Conservation (phyloP, 208 protist species). For the Trypanosoma mega region DNA sequence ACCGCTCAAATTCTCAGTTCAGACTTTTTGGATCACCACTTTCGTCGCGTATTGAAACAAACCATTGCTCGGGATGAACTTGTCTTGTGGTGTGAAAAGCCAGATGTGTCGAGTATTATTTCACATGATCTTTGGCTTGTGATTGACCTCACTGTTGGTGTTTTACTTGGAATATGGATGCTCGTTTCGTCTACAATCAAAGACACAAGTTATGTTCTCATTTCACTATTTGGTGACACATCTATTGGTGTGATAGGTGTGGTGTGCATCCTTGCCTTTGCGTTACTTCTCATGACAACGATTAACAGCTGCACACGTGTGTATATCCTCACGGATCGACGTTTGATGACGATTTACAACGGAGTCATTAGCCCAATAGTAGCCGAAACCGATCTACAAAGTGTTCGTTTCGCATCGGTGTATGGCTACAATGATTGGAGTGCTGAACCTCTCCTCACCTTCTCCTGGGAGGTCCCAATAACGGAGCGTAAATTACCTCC, state of each 20-base stretch:
- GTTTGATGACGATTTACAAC: conserved; percentile 51
- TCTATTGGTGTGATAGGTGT: conserved; percentile 38
- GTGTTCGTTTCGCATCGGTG: conserved; percentile 40
- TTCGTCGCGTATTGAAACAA: conserved; percentile 31
- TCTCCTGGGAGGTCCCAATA: conserved; percentile 60
- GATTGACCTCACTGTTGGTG: conserved; percentile 29
- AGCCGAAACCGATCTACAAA: conserved; percentile 39
- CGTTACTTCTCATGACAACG: conserved; percentile 35
- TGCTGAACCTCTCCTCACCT: conserved; percentile 34
- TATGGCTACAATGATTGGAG: conserved; percentile 41
- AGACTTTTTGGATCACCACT: conserved; percentile 31
- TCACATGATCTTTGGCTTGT: conserved; percentile 55
- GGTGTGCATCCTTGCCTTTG: conserved; percentile 31
- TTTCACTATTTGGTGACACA: conserved; percentile 32
- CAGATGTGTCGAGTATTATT: conserved; percentile 32
- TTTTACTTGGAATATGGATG: conserved; percentile 50
- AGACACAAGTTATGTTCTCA: conserved; percentile 35
- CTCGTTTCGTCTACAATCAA: conserved; percentile 36
- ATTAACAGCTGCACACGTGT: conserved; percentile 37
- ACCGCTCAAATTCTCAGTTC: conserved; percentile 48
- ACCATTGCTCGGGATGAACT: conserved; percentile 43
- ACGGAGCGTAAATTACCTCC: conserved; percentile 54
- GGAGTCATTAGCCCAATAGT: conserved; percentile 40
- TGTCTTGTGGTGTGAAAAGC: conserved; percentile 51
- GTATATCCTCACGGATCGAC: conserved; percentile 56